A percentile compares a stretch with the other conserved stretches of the same genome.
These are phyloP conservation scores for Vachellia pachyceras DNA, from an alignment of 306 rosid genomes.

Conservation along the genomic window DNA sequence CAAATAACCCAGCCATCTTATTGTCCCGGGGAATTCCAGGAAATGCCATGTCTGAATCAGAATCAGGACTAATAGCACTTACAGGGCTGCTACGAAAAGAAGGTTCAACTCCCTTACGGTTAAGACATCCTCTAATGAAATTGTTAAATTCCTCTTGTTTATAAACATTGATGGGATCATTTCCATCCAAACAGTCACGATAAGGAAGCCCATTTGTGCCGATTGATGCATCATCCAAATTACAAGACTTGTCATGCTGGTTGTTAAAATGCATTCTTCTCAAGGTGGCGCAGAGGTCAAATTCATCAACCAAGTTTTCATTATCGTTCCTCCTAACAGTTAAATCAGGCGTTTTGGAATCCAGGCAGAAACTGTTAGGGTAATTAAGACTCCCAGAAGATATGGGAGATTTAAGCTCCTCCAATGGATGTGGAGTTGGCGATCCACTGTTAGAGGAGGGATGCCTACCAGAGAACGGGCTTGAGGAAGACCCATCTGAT, in stretches of 20 bases:
- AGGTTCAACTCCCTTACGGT: constrained; percentile 37
- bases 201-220: constrained; percentile 18
- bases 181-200: constrained; percentile 38
- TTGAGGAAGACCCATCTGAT: constrained; percentile 63
- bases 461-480: constrained; percentile 56
- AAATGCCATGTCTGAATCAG: constrained; percentile 37
- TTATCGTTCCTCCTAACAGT: constrained; percentile 34
- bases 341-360: constrained; percentile 39
- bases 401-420: constrained; percentile 49
- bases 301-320: constrained; percentile 52
- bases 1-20: constrained; percentile 35
- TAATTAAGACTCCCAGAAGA: constrained; percentile 33
- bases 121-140: constrained; percentile 36
- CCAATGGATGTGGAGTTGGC: constrained; percentile 55
- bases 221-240: constrained; percentile 12
- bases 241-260: constrained; percentile 38
- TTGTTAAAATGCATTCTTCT: constrained; percentile 46
- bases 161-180: constrained; percentile 26
- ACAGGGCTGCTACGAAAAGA: constrained; percentile 26
- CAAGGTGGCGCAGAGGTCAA: constrained; percentile 44
- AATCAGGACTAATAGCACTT: constrained; percentile 23
- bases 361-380: constrained; percentile 35
- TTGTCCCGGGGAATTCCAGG: constrained; percentile 34
- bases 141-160: constrained; percentile 20
- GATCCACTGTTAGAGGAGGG: constrained; percentile 59